Evolutionary conservation across 345 rosid species (phyloP), one percentile per base, ranked within the genome.

Genomic region (Ceriops zippeliana): DNA sequence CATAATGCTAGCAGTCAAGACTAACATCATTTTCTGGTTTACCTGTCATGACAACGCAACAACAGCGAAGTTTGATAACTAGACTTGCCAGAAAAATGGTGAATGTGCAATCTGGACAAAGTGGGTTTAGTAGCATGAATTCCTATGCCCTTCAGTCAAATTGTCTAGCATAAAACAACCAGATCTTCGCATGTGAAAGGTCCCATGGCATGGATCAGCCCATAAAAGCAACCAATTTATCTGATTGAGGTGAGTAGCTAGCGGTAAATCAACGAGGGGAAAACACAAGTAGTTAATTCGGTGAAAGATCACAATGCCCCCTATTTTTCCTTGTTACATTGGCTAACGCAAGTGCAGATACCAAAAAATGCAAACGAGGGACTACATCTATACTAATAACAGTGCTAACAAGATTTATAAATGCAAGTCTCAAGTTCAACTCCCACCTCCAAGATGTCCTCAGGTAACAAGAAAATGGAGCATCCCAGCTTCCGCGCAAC

Each of bases 401-500:
- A 21, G 16, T 2, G 28, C 27, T 53, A n/a, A 21, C 22, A 5
- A 60, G 32, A 53, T 60, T 15, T 22, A 20, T 0, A 53, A 61
- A 53, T 24, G 15, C 10, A 27, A 28, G 13, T 28, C 6, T 6
- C 2, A 46, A 46, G 9, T 52, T 61, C 49, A 21, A 19, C 47
- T 24, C 65, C 35, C 69, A 93, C 99, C 99, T 91, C 98, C 31
- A 95, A 78, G 62, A 95, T 90, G 78, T 95, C 98, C 83, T 95
- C 99, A 35, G 96, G 99, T 70, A 95, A 79, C 83, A 95, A 81
- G 90, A 95, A 95, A 71, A 95, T 90, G 70, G 99, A 91, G 80
- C 97, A 95, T 3, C 99, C 98, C 26, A 95, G 97, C 86, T 95
- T 95, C 42, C 98, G 72, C 7, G 99, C 98, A 73, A 95, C 97